phyloP scores from a whole-genome alignment of 1,139 yeast genomes.

The Saccharomyces uvarum region DNA sequence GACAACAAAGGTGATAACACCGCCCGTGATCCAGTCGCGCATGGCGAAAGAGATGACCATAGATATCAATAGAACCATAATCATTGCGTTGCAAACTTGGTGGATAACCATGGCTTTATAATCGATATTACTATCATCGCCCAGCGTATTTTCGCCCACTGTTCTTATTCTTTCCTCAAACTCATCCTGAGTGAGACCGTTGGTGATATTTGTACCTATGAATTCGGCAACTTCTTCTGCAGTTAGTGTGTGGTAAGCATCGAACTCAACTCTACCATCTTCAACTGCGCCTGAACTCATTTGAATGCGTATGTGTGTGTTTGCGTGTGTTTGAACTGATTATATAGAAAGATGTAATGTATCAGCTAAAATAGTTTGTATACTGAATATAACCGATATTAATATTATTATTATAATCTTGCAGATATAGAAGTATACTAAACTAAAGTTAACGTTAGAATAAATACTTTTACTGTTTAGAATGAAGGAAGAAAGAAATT shows the following conservation, averaged over 20 bases:
- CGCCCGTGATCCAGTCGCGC: constrained; percentile 91
- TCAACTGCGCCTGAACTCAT: not conserved
- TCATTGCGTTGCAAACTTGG: constrained; percentile 87
- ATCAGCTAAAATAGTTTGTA: not conserved
- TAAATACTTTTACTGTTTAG: too few species aligned
- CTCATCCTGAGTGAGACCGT: constrained; percentile 59
- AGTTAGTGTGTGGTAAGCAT: constrained; percentile 36
- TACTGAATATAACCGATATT: not conserved
- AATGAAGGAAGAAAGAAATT: too few species aligned
- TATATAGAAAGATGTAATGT: not conserved
- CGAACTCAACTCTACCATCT: constrained; percentile 7
- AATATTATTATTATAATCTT: too few species aligned
- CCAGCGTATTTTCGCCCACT: constrained; percentile 39
- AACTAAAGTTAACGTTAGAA: too few species aligned
- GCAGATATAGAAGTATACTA: too few species aligned
- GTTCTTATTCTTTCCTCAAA: constrained; percentile 63
- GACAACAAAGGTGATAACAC: constrained; percentile 86
- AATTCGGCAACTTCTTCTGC: constrained; percentile 54
- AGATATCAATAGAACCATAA: constrained; percentile 76
- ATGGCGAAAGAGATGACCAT: constrained; percentile 78
- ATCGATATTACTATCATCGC: constrained; percentile 38
- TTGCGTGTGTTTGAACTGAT: not conserved
- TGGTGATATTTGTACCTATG: constrained; percentile 49
- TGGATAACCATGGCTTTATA: constrained; percentile 63
- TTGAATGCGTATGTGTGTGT: not conserved